A percentile compares a stretch with the other conserved stretches of the same genome.
Conservation (phyloP, 352 stramenopile genomes). For the Thalassiosira livingstoniorum region DNA sequence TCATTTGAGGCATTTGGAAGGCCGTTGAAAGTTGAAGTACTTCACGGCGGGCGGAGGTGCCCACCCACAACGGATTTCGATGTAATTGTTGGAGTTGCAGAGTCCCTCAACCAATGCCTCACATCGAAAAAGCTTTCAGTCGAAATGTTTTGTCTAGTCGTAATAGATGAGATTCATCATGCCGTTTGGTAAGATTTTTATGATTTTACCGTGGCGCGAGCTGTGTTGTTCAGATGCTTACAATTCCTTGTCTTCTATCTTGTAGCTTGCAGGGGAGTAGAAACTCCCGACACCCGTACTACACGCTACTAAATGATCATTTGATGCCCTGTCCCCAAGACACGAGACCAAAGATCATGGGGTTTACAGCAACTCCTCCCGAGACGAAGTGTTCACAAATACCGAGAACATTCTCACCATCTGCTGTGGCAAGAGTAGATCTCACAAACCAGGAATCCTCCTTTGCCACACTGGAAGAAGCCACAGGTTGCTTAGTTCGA, state of each 20-base stretch:
- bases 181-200: background rate
- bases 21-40: background rate
- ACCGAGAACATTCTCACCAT: background rate
- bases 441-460: background rate
- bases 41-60: background rate
- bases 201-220: too few species aligned
- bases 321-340: background rate
- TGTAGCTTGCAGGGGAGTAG: background rate
- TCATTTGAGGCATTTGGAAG: background rate
- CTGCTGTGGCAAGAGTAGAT: too few species aligned
- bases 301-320: background rate
- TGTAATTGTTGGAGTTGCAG: background rate
- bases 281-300: constrained; percentile 5
- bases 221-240: background rate
- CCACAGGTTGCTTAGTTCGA: constrained; percentile 2
- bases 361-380: constrained; percentile 1
- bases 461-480: background rate
- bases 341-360: background rate
- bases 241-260: background rate
- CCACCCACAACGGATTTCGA: background rate
- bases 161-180: constrained; percentile 17
- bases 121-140: background rate
- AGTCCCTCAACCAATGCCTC: background rate
- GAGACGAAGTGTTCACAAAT: background rate
- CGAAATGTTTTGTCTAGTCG: background rate